phyloP scores from a whole-genome alignment of 1,284 basidiomycete species.

The Wallemia mellicola region DNA sequence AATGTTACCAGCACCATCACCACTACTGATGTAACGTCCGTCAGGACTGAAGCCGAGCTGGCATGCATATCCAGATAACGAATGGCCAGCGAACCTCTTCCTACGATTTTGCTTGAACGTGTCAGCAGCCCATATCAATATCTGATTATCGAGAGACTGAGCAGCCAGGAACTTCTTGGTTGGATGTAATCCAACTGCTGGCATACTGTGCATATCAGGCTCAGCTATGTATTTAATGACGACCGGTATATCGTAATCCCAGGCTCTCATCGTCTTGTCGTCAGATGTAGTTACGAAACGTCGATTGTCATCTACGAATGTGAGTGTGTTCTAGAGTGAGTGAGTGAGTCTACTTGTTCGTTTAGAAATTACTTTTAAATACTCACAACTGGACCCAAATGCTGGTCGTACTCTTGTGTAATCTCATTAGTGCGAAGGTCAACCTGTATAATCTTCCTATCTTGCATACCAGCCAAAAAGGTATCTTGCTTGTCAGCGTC shows the following conservation, averaged over 20 bases:
- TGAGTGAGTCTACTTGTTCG: background rate
- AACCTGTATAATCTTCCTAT: conserved; percentile 97
- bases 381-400: conserved; percentile 52
- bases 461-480: conserved; percentile 92
- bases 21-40: conserved; percentile 86
- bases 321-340: conserved; percentile 44
- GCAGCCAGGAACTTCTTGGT: conserved; percentile 87
- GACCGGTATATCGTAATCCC: conserved; percentile 95
- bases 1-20: conserved; percentile 75
- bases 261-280: conserved; percentile 95
- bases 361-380: background rate
- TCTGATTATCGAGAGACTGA: conserved; percentile 93
- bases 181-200: conserved; percentile 77
- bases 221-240: conserved; percentile 99
- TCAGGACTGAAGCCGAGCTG: conserved; percentile 91
- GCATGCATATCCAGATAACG: conserved; percentile 84
- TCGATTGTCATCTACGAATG: conserved; percentile 80
- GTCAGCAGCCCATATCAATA: conserved; percentile 83
- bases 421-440: conserved; percentile 79
- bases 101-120: conserved; percentile 85
- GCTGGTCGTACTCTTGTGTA: conserved; percentile 93
- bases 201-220: conserved; percentile 99
- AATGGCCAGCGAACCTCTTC: conserved; percentile 90
- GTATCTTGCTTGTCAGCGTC: conserved; percentile 85
- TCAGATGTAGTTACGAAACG: conserved; percentile 95